phyloP scores from a whole-genome alignment of 2,329 filamentous ascomycete genomes.

The Colletotrichum gigasporum region DNA sequence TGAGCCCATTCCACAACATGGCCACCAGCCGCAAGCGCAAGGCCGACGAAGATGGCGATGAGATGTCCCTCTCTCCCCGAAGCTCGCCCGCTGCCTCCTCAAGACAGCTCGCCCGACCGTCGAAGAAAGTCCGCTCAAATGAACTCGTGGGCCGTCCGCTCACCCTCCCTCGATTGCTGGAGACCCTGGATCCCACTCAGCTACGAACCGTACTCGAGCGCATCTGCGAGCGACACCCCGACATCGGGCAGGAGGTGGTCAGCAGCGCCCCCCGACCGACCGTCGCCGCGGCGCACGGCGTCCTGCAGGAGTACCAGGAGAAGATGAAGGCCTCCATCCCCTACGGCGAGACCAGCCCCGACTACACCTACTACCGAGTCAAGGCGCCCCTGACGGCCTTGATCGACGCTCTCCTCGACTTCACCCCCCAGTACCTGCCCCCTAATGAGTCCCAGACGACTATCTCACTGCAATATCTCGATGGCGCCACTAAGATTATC shows the following conservation, averaged over 20 bases:
- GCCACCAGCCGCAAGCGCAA: constrained; percentile 78
- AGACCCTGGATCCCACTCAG: constrained; percentile 88
- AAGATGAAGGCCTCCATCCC: constrained; percentile 83
- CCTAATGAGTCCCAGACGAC: constrained; percentile 88
- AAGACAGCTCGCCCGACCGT: constrained; percentile 72
- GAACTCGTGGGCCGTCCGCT: constrained; percentile 72
- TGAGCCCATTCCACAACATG: constrained; percentile 61
- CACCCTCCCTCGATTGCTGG: constrained; percentile 77
- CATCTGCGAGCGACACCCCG: constrained; percentile 89
- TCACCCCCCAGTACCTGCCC: constrained; percentile 94
- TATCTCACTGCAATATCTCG: constrained; percentile 85
- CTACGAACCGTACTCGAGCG: constrained; percentile 87
- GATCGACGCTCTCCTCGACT: constrained; percentile 90
- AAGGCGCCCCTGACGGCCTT: constrained; percentile 82
- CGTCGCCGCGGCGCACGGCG: constrained; percentile 80
- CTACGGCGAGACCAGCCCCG: constrained; percentile 84
- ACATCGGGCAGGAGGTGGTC: constrained; percentile 85
- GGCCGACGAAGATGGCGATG: constrained; percentile 83
- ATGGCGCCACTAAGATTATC: constrained; percentile 89
- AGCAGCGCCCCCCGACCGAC: constrained; percentile 87
- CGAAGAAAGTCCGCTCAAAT: constrained; percentile 70
- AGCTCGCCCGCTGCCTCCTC: constrained; percentile 80
- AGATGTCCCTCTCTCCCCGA: constrained; percentile 90
- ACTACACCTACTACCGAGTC: constrained; percentile 95
- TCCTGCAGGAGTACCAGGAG: constrained; percentile 84